Evolutionary conservation across 257 asterid genomes (phyloP), one percentile per base, ranked within the genome.

Genomic region (Solanum megistacrolobum): DNA sequence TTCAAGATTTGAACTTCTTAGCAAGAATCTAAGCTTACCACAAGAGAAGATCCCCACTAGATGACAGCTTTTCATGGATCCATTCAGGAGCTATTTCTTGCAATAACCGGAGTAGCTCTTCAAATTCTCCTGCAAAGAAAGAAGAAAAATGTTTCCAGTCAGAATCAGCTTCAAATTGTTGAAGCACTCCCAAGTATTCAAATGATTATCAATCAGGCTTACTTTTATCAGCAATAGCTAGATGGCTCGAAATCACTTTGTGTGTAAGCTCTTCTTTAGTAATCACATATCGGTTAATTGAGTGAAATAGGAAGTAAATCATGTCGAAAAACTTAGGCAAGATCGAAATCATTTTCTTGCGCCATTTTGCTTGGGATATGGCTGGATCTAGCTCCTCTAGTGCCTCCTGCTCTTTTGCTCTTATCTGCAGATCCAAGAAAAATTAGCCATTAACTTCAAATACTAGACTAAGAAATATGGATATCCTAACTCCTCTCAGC

Each of bases 21-120:
- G 75, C 60, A 21, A 85, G 83, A 36, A 72, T 12, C 58, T 79
- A 32, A 55, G 79, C 93, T 89, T 89, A 94, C 98, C 98, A 92
- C 78, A 97, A 12, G 82, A 94, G 93, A 86, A 88, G 86, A 90
- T 96, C 98, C 18, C 98, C 98, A 31, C 94, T 93, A 60, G 89
- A 89, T 7, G 92, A 87, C 34, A 86, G 11, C 91, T 95, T 95
- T 89, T 94, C 96, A 25, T 91, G 85, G 82, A 96, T 94, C 98
- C 98, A 97, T 87, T 97, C 98, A 0, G 98, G 99, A 86, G 92
- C 98, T 43, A 95, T 88, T 88, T 94, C 98, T 90, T 84, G 94
- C 92, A 97, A 92, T 91, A 97, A 87, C 76, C 92, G 90, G 16
- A 97, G 94, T 87, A 93, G 95, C 39, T 93, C 98, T 87, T 95